A percentile compares a stretch with the other conserved stretches of the same genome.
phyloP scores from a whole-genome alignment of 306 rosid species.

The Ammopiptanthus mongolicus region DNA sequence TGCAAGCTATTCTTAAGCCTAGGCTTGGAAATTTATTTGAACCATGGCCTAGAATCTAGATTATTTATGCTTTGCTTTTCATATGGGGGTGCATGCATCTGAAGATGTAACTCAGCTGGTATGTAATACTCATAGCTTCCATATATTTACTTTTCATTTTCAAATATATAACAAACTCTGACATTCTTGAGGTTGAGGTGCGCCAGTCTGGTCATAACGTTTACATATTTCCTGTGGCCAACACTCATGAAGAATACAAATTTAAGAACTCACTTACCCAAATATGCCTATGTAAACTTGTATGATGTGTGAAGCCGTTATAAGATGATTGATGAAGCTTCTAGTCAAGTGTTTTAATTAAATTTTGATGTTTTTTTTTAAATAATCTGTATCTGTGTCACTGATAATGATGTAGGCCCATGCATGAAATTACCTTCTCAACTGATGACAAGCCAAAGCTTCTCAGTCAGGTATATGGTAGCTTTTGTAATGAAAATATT shows the following conservation, averaged over 20 bases:
- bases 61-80: constrained; percentile 10
- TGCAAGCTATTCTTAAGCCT: constrained; percentile 4
- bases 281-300: constrained; percentile 17
- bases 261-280: constrained; percentile 8
- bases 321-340: constrained; percentile 18
- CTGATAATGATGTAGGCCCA: constrained; percentile 69
- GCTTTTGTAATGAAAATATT: neutral
- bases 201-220: neutral
- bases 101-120: constrained; percentile 10
- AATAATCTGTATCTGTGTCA: constrained; percentile 15
- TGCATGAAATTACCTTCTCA: constrained; percentile 98
- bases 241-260: neutral
- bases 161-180: neutral
- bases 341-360: constrained; percentile 1
- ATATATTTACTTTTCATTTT: constrained; percentile 4
- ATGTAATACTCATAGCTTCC: constrained; percentile 16
- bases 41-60: neutral
- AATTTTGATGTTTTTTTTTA: neutral
- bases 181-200: constrained; percentile 18
- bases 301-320: neutral
- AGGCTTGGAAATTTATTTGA: constrained; percentile 4
- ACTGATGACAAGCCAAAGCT: constrained; percentile 96
- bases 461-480: constrained; percentile 82
- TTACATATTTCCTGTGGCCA: neutral
- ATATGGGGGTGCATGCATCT: constrained; percentile 12